Evolutionary conservation across 805 yeast species (phyloP), one percentile per base, ranked within the genome.

Genomic region (Saccharomycopsis vini): DNA sequence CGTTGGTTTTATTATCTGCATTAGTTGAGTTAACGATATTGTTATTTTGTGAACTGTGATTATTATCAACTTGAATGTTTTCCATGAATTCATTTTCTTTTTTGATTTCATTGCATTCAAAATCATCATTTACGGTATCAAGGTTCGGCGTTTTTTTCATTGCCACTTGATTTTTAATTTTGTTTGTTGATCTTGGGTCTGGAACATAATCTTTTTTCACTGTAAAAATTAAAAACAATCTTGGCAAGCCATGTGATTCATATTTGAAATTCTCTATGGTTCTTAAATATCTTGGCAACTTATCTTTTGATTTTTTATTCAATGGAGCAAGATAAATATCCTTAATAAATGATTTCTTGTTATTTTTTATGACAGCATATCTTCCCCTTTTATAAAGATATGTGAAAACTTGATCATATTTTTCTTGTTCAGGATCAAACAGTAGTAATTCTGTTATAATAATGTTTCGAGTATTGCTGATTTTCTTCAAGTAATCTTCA

Each of bases 401-500:
- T 29, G 19, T 38, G 47, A 35, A 24, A 24, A 35, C 19, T 13
- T 33, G 18, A 18, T 9, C 37, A 16, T 9, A 15, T 20, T 22
- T 16, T 15, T 9, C 33, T 7, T 12, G 6, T 12, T 24, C 12
- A 12, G 37, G 9, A 15, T 13, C n/a, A 13, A 7, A 20, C n/a
- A 22, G 22, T 37, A 24, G 5, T 5, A 39, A 4, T 31, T 39
- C 36, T 4, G 20, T 13, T 10, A 40, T n/a, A 4, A 40, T 23
- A 7, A 40, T 10, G 22, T 40, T 26, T 32, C 43, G 20, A n/a
- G 43, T 33, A 7, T 4, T 7, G 10, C n/a, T 6, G 9, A 33
- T 18, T 18, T 18, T 29, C 22, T 35, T 50, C 48, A 85, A 59
- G 55, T 85, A 85, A 10, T 62, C 63, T 43, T 71, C 75, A 1